Conservation (phyloP, 2,329 filamentous ascomycete species). For the Pseudopithomyces maydicus region DNA sequence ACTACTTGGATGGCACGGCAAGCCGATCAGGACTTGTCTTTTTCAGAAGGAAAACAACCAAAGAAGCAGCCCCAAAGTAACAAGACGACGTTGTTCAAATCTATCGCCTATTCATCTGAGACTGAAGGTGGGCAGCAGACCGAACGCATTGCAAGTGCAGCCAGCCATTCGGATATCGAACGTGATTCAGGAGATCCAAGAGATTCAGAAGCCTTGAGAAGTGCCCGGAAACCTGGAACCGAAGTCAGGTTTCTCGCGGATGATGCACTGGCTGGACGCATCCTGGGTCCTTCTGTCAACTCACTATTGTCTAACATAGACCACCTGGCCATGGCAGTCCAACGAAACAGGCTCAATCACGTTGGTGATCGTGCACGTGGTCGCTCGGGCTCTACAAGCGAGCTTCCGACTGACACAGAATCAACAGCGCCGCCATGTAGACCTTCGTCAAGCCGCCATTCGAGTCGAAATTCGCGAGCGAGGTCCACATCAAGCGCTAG, state of each 20-base stretch:
- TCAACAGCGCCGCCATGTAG: conserved; percentile 19
- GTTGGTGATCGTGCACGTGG: conserved; percentile 18
- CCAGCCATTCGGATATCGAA: not conserved
- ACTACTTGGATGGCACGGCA: conserved; percentile 57
- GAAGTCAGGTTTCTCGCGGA: conserved; percentile 67
- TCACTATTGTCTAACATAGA: conserved; percentile 75
- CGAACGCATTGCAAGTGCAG: not conserved
- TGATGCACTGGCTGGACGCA: conserved; percentile 67
- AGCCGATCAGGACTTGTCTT: conserved; percentile 30
- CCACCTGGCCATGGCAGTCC: conserved; percentile 69
- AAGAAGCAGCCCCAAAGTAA: not conserved
- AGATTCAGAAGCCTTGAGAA: conserved; percentile 17
- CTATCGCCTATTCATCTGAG: not conserved
- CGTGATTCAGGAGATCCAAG: not conserved
- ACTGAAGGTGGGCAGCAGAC: not conserved
- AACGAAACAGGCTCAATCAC: conserved; percentile 66
- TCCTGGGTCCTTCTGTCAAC: conserved; percentile 72
- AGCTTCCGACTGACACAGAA: conserved; percentile 33
- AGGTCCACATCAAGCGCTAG: conserved; percentile 20
- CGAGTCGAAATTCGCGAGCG: conserved; percentile 13
- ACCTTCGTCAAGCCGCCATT: conserved; percentile 20
- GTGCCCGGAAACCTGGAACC: conserved; percentile 9
- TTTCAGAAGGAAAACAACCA: not conserved
- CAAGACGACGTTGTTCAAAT: not conserved
- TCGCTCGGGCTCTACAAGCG: conserved; percentile 39